Conservation (phyloP, 768 basidiomycete species). For the Paxillus rubicundulus region DNA sequence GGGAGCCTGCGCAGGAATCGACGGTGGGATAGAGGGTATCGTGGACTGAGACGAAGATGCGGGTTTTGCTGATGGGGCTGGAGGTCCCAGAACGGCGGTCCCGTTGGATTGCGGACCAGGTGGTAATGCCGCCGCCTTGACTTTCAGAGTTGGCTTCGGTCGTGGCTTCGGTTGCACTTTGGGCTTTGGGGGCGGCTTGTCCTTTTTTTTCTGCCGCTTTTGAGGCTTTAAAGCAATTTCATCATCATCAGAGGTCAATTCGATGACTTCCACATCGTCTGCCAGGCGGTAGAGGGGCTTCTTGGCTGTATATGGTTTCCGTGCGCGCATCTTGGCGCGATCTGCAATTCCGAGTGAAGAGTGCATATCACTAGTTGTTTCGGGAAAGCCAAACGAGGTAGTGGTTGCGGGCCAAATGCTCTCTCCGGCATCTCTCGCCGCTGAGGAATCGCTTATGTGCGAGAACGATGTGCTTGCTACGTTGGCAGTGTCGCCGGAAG, state of each 20-base stretch:
- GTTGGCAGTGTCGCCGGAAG: neutral
- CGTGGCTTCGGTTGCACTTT: slow-evolving; percentile 24
- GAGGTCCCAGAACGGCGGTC: slow-evolving; percentile 18
- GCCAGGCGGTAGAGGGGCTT: slow-evolving; percentile 1
- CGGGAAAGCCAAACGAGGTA: slow-evolving; percentile 10
- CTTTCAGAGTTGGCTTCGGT: slow-evolving; percentile 25
- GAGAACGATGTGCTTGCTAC: slow-evolving; percentile 14
- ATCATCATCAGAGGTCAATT: slow-evolving; percentile 44
- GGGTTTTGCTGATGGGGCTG: slow-evolving; percentile 32
- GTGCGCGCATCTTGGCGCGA: slow-evolving; percentile 53
- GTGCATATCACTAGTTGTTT: slow-evolving; percentile 15
- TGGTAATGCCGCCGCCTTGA: slow-evolving; percentile 14
- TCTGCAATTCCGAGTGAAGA: slow-evolving; percentile 48
- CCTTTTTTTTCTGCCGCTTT: slow-evolving; percentile 32
- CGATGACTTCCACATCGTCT: slow-evolving; percentile 39
- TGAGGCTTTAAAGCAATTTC: slow-evolving; percentile 33
- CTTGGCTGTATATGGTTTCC: slow-evolving; percentile 29
- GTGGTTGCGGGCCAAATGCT: slow-evolving; percentile 18
- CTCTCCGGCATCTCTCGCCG: slow-evolving; percentile 14
- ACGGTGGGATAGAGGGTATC: slow-evolving; percentile 23
- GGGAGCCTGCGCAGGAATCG: slow-evolving; percentile 20
- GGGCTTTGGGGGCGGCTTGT: slow-evolving; percentile 26
- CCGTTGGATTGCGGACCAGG: slow-evolving; percentile 16
- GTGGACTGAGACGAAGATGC: slow-evolving; percentile 34
- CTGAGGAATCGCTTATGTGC: slow-evolving; percentile 18